A percentile compares a stretch with the other conserved stretches of the same genome.
Evolutionary conservation across 2,329 filamentous ascomycete genomes (phyloP).

Genomic region (Aspergillus viridinutans): DNA sequence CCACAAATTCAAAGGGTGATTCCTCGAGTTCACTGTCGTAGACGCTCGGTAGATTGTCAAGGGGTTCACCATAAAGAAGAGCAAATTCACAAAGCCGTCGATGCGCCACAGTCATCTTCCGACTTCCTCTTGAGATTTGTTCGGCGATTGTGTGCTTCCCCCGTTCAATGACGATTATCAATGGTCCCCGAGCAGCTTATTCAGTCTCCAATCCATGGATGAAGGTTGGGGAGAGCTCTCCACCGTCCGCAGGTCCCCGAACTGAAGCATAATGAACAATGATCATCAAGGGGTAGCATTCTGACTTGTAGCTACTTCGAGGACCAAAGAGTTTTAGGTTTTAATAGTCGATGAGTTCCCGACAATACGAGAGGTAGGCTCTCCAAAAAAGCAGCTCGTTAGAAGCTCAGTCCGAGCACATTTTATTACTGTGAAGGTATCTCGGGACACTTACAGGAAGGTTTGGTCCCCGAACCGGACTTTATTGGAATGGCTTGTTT

Average conservation of each 20-base stretch:
- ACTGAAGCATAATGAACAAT: not conserved
- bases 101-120: not conserved
- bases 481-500: not conserved
- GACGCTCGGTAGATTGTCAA: not conserved
- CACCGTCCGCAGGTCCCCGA: not conserved
- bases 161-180: not conserved
- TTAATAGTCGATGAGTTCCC: not conserved
- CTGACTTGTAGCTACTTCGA: not conserved
- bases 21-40: not conserved
- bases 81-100: not conserved
- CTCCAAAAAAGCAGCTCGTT: not conserved
- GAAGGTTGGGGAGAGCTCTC: not conserved
- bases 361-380: not conserved
- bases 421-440: not conserved
- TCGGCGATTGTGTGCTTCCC: not conserved
- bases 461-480: not conserved
- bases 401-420: not conserved
- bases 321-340: not conserved
- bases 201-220: not conserved
- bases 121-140: not conserved
- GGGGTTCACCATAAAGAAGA: not conserved
- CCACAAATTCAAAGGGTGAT: not conserved
- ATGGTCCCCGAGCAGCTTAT: not conserved
- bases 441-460: not conserved
- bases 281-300: not conserved